Percentiles rank a stretch among this genome's conserved stretches.
Evolutionary conservation across 2,329 filamentous ascomycete species (phyloP).

Genomic region (Pestalotiopsis sp.): DNA sequence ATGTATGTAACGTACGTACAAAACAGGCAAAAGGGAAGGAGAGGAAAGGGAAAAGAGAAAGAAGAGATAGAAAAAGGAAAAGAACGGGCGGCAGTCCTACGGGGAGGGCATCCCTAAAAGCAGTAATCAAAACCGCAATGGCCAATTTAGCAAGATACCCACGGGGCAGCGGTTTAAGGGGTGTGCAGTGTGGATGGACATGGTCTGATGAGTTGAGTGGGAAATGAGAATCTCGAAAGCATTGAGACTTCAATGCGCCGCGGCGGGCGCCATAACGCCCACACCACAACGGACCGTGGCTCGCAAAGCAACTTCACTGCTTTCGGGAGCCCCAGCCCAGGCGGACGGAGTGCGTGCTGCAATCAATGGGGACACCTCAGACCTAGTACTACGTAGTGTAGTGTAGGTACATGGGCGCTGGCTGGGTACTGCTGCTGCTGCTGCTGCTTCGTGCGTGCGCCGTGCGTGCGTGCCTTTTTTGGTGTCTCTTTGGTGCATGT

Average conservation of each 20-base stretch:
- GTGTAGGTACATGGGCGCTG: background rate
- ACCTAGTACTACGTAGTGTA: background rate
- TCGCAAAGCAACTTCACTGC: slow-evolving; percentile 21
- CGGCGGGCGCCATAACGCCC: slow-evolving; percentile 27
- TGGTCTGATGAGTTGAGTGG: slow-evolving; percentile 20
- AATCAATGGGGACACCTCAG: background rate
- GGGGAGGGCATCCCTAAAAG: slow-evolving; percentile 24
- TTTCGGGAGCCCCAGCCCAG: background rate
- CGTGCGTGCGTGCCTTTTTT: no score
- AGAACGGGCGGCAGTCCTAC: slow-evolving; percentile 8
- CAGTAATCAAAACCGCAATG: slow-evolving; percentile 32
- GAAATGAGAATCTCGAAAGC: slow-evolving; percentile 33
- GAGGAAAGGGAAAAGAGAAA: slow-evolving; percentile 18
- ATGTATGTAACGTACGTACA: slow-evolving; percentile 15
- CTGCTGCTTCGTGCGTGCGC: background rate
- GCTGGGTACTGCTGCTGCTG: background rate
- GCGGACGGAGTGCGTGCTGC: background rate
- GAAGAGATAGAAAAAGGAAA: slow-evolving; percentile 19
- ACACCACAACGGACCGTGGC: slow-evolving; percentile 29
- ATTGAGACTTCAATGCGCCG: slow-evolving; percentile 33
- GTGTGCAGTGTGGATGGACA: slow-evolving; percentile 23
- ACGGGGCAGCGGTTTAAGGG: slow-evolving; percentile 27
- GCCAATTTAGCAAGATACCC: slow-evolving; percentile 30
- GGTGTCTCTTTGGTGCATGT: background rate
- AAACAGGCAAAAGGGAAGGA: slow-evolving; percentile 18